A percentile compares a stretch with the other conserved stretches of the same genome.
These are phyloP conservation scores for Camellia lanceoleosa DNA, from an alignment of 148 eudicot genomes.

Conservation along the genomic window DNA sequence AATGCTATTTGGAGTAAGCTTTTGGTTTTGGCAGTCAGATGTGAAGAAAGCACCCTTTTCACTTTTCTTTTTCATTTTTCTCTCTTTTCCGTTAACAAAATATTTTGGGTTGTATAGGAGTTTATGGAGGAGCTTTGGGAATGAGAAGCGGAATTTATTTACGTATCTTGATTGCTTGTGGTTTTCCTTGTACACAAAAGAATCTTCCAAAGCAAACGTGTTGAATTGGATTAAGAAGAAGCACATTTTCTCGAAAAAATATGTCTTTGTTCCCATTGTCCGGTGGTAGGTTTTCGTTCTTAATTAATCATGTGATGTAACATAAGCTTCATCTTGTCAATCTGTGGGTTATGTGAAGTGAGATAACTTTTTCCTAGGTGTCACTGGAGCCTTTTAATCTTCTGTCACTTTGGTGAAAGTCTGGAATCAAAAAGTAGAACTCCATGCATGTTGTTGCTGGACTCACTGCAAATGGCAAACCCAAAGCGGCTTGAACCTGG, in stretches of 20 bases:
- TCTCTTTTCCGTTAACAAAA: not conserved
- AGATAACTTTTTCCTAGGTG: constrained; percentile 36
- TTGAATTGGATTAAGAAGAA: constrained; percentile 45
- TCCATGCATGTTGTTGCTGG: constrained; percentile 69
- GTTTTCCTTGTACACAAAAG: constrained; percentile 41
- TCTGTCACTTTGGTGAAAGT: constrained; percentile 65
- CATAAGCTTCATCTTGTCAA: not conserved
- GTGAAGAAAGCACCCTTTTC: not conserved
- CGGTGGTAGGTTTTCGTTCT: constrained; percentile 45
- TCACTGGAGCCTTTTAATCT: constrained; percentile 69
- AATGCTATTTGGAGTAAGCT: constrained; percentile 49
- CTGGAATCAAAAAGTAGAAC: constrained; percentile 27
- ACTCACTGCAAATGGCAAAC: constrained; percentile 46
- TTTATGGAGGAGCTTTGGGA: constrained; percentile 47
- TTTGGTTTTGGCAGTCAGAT: not conserved
- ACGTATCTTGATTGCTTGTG: constrained; percentile 49
- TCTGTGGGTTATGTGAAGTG: not conserved
- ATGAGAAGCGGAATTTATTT: constrained; percentile 38
- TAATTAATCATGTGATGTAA: not conserved
- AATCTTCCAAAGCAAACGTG: constrained; percentile 33
- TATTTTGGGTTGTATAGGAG: constrained; percentile 32
- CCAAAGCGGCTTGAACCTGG: constrained; percentile 39
- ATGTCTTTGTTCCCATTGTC: constrained; percentile 72
- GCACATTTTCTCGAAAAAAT: constrained; percentile 62
- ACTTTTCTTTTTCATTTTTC: not conserved